Percentiles rank a stretch among this genome's conserved stretches.
Conservation (phyloP, 2,329 filamentous ascomycete genomes). For the Beauveria pseudobassiana region DNA sequence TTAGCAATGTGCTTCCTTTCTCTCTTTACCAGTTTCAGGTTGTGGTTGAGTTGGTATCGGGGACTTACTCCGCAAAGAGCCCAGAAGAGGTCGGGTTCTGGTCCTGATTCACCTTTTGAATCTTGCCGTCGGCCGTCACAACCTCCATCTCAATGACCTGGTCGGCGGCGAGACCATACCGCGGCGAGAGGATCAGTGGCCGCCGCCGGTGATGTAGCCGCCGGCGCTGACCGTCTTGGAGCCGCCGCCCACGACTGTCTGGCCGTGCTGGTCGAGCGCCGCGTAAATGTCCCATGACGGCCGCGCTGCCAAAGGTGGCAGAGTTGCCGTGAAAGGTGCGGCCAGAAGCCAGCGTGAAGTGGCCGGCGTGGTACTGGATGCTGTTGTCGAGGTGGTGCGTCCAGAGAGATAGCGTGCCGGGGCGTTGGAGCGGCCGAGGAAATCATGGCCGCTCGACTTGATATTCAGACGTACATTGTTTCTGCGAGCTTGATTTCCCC, state of each 20-base stretch:
- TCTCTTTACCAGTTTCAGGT: too few species aligned
- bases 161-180: slow-evolving; percentile 54
- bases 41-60: too few species aligned
- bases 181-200: slow-evolving; percentile 47
- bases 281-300: slow-evolving; percentile 43
- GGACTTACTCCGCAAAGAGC: slow-evolving; percentile 48
- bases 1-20: too few species aligned
- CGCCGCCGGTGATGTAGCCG: slow-evolving; percentile 55
- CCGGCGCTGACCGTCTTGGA: slow-evolving; percentile 50
- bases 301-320: slow-evolving; percentile 46
- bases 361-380: slow-evolving; percentile 28
- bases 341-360: slow-evolving; percentile 35
- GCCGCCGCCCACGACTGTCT: slow-evolving; percentile 47
- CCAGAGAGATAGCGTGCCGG: slow-evolving; percentile 48
- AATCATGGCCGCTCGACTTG: slow-evolving; percentile 36
- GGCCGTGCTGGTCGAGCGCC: slow-evolving; percentile 33
- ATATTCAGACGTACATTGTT: slow-evolving; percentile 35
- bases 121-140: slow-evolving; percentile 43
- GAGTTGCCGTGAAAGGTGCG: slow-evolving; percentile 37
- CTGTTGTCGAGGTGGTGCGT: slow-evolving; percentile 36
- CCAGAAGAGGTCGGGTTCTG: slow-evolving; percentile 54
- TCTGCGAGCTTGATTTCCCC: slow-evolving; percentile 25
- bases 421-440: slow-evolving; percentile 36
- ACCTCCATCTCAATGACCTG: slow-evolving; percentile 52
- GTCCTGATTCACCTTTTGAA: slow-evolving; percentile 43